Base-by-base conservation (phyloP, 2,329 filamentous ascomycete species). In the Stachybotrys chartarum region DNA sequence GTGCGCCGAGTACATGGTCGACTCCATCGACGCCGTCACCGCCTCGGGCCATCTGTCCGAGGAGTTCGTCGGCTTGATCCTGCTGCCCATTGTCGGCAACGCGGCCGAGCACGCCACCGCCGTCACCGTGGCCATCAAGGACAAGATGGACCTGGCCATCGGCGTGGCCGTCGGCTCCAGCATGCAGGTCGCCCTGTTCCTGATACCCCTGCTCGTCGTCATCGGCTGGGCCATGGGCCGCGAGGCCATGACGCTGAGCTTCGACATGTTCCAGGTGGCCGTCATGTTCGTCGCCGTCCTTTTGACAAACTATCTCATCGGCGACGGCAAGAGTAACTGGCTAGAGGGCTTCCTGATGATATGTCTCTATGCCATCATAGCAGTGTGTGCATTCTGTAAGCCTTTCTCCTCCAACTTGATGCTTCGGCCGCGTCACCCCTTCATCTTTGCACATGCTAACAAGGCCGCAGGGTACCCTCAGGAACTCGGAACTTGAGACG, bases 231-330 rank as follows among this genome's bases (percentile, higher is more conserved):
- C 84, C 59, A 84, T 91, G 79, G 81, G 75, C 44, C 70, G 81
- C 58, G 84, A 86, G 58, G 78, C 84, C 1, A 93, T 93, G 90
- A 90, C 85, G 18, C 80, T 96, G 6, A 87, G 87, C 68, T 94
- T 96, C 68, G 90, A 95, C 66, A 85, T 85, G 1, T 97, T 97
- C 76, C 90, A 96, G 73, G 86, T 96, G 14, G 87, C 91, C 24
- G 86, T 88, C 46, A 75, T 96, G 46, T 95, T 96, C n/a, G 88
- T 94, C 12, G 85, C 90, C 2, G 89, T 90, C 0, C 82, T 96
- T 47, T 79, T 96, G 39, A 88, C 92, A 56, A 96, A 95, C 68
- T 96, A 95, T 67, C 73, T 96, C 48, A 90, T 95, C 51, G 79
- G 86, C 18, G 90, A 95, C 63, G 91, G 90, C 32, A 84, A 90